These are phyloP conservation scores for Schizophyllum commune DNA, from an alignment of 1,284 basidiomycete genomes.

Conservation along the genomic window DNA sequence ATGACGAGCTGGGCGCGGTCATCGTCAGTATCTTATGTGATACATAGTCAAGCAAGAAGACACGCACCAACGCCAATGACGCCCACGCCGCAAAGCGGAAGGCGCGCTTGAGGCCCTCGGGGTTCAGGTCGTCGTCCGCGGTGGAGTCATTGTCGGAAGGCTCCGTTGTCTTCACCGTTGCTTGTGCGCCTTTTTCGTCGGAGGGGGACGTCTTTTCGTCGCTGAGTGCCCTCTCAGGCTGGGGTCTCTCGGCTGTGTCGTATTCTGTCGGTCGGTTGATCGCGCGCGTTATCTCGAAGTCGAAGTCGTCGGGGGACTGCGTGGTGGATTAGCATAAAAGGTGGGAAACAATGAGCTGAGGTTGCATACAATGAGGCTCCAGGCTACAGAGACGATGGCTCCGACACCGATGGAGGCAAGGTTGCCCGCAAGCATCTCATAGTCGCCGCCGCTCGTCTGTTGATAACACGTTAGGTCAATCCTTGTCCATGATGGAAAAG, in stretches of 20 bases:
- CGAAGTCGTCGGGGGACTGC: constrained; percentile 74
- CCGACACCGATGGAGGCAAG: constrained; percentile 80
- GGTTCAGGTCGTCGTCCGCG: constrained; percentile 52
- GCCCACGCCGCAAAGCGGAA: constrained; percentile 73
- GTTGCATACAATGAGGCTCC: constrained; percentile 58
- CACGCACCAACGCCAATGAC: constrained; percentile 59
- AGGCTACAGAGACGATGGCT: constrained; percentile 62
- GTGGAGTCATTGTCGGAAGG: constrained; percentile 21
- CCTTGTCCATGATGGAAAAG: constrained; percentile 1
- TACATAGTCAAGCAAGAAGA: not conserved
- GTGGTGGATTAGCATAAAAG: not conserved
- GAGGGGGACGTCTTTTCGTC: constrained; percentile 27
- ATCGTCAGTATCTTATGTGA: not conserved
- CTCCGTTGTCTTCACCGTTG: constrained; percentile 26
- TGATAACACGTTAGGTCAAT: not conserved
- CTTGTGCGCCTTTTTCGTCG: constrained; percentile 20
- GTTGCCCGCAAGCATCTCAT: constrained; percentile 84
- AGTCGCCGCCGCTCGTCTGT: constrained; percentile 56
- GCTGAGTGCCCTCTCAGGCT: not conserved
- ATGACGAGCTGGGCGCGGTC: constrained; percentile 42
- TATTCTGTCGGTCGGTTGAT: constrained; percentile 45
- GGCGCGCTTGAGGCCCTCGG: constrained; percentile 54
- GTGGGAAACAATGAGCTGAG: no score
- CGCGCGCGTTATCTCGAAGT: constrained; percentile 71
- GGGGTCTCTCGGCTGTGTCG: constrained; percentile 16